Evolutionary conservation across 1,284 basidiomycete species (phyloP).

Genomic region (Moniliella sp.): DNA sequence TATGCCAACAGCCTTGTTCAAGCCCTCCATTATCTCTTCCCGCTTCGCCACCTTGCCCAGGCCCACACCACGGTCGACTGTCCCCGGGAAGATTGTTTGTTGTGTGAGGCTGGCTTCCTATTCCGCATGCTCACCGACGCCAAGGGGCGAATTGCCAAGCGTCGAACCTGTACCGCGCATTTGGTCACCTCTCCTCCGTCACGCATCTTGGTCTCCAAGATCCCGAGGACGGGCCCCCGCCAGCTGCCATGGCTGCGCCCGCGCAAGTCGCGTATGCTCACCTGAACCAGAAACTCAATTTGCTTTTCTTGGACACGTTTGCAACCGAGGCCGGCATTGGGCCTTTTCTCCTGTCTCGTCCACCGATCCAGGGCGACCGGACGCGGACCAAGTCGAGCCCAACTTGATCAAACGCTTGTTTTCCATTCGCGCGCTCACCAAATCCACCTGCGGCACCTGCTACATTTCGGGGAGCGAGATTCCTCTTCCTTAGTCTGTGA

Average conservation of each 20-base stretch:
- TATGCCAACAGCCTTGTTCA: slow-evolving; percentile 87
- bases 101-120: slow-evolving; percentile 88
- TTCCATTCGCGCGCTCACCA: slow-evolving; percentile 52
- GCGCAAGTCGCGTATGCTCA: slow-evolving; percentile 44
- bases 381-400: neutral
- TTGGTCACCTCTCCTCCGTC: slow-evolving; percentile 52
- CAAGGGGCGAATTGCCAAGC: slow-evolving; percentile 75
- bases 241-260: slow-evolving; percentile 36
- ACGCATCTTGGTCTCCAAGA: slow-evolving; percentile 74
- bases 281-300: slow-evolving; percentile 80
- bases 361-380: slow-evolving; percentile 6
- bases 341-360: too few relatives aligned
- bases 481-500: slow-evolving; percentile 43
- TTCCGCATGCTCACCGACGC: slow-evolving; percentile 90
- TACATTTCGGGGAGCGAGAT: slow-evolving; percentile 40
- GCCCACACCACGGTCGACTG: slow-evolving; percentile 65
- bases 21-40: slow-evolving; percentile 59
- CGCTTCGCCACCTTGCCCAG: slow-evolving; percentile 61
- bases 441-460: slow-evolving; percentile 56
- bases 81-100: slow-evolving; percentile 63
- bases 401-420: slow-evolving; percentile 55
- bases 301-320: slow-evolving; percentile 56
- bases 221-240: slow-evolving; percentile 46
- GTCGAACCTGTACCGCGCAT: slow-evolving; percentile 82
- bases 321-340: too few relatives aligned